Evolutionary conservation across 2,329 filamentous ascomycete genomes (phyloP).

Genomic region (Microdochium bolleyi): DNA sequence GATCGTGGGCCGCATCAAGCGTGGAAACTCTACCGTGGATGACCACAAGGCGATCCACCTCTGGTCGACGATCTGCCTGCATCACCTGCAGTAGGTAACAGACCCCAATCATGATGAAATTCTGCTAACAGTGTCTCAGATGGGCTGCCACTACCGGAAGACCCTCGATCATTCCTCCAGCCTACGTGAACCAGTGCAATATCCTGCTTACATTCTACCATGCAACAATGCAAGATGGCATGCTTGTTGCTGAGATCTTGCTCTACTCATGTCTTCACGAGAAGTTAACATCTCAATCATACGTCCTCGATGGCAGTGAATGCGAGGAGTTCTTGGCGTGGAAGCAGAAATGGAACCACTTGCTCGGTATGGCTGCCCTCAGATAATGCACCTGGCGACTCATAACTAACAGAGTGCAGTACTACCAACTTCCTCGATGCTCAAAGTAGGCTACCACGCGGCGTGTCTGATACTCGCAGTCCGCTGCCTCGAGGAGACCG

Average conservation of each 20-base stretch:
- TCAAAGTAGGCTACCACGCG: constrained; percentile 22
- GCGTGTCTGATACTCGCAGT: constrained; percentile 23
- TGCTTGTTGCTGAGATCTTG: constrained; percentile 29
- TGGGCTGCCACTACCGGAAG: constrained; percentile 31
- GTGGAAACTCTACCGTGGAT: constrained; percentile 17
- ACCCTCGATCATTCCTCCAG: constrained; percentile 25
- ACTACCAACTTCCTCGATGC: constrained; percentile 22
- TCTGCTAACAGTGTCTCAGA: constrained; percentile 10
- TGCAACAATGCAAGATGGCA: constrained; percentile 30
- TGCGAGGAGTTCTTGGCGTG: constrained; percentile 23
- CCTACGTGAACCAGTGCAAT: constrained; percentile 30
- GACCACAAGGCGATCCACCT: constrained; percentile 26
- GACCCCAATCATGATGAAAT: background rate
- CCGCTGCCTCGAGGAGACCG: constrained; percentile 18
- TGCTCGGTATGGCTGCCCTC: constrained; percentile 16
- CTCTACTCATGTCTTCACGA: constrained; percentile 27
- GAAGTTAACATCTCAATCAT: constrained; percentile 21
- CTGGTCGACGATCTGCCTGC: constrained; percentile 26
- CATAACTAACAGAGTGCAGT: constrained; percentile 7
- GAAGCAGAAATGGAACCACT: constrained; percentile 25
- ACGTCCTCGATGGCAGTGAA: constrained; percentile 18
- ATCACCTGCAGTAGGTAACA: constrained; percentile 24
- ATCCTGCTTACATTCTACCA: constrained; percentile 29
- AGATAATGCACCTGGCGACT: background rate
- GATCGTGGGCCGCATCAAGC: constrained; percentile 25